Percentiles rank a stretch among this genome's conserved stretches.
These are phyloP conservation scores for Mycotypha africana DNA, from an alignment of 371 early-diverging fungal genomes.

Conservation along the genomic window DNA sequence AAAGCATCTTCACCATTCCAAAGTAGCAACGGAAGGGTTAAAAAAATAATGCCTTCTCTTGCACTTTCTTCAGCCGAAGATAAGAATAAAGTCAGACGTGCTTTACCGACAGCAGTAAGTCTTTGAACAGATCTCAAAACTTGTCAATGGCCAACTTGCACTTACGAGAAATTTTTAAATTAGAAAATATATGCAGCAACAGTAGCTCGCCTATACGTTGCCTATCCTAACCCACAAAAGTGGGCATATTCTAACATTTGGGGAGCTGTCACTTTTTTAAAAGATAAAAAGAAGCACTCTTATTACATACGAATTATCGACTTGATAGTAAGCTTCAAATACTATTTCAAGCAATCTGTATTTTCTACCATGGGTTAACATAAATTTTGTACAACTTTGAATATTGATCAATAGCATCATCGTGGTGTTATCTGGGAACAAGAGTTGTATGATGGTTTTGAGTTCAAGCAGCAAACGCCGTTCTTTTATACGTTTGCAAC, in stretches of 20 bases:
- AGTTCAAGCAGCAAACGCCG: slow-evolving; percentile 65
- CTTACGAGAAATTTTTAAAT: too few relatives aligned
- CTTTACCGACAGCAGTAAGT: slow-evolving; percentile 42
- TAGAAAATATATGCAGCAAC: slow-evolving; percentile 85
- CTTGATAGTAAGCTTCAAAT: slow-evolving; percentile 55
- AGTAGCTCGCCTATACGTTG: slow-evolving; percentile 81
- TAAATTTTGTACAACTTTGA: too few relatives aligned
- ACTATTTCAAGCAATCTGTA: too few relatives aligned
- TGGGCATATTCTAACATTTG: slow-evolving; percentile 78
- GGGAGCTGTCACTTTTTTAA: slow-evolving; percentile 75
- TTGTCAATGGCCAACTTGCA: too few relatives aligned
- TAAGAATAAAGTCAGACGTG: slow-evolving; percentile 43
- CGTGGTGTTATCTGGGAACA: slow-evolving; percentile 77
- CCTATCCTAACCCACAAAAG: slow-evolving; percentile 61
- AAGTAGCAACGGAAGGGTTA: too few relatives aligned
- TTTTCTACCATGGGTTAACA: too few relatives aligned
- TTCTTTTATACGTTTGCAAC: slow-evolving; percentile 85
- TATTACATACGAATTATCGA: slow-evolving; percentile 79
- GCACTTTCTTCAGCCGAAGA: slow-evolving; percentile 45
- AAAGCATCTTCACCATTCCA: too few relatives aligned
- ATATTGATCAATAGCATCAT: slow-evolving; percentile 36
- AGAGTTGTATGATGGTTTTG: slow-evolving; percentile 74
- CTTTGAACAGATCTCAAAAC: not conserved
- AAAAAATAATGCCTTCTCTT: slow-evolving; percentile 45
- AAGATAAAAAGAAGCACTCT: slow-evolving; percentile 56